A percentile compares a stretch with the other conserved stretches of the same genome.
Conservation (phyloP, 495 filamentous ascomycete genomes). For the Hypoxylon fragiforme region DNA sequence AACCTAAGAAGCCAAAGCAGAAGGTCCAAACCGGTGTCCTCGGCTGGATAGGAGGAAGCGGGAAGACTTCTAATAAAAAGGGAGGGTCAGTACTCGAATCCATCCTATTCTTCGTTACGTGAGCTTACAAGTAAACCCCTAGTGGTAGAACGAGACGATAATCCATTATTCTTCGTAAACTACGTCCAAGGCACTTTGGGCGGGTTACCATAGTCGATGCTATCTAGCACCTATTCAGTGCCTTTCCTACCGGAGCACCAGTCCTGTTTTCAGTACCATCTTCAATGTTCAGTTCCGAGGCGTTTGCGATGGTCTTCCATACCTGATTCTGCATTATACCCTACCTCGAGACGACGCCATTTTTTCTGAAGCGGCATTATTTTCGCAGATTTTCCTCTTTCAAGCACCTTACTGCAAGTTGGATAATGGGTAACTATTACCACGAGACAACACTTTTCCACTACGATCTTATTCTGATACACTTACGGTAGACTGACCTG, state of each 20-base stretch:
- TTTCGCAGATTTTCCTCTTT: slow-evolving; percentile 28
- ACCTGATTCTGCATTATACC: slow-evolving; percentile 42
- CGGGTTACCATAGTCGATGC: background rate
- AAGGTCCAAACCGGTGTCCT: slow-evolving; percentile 36
- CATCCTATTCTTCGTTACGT: slow-evolving; percentile 7
- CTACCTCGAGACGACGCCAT: slow-evolving; percentile 34
- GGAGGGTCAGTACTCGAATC: slow-evolving; percentile 29
- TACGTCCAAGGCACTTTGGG: background rate
- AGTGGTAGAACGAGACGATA: slow-evolving; percentile 14
- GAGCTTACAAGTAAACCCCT: slow-evolving; percentile 12
- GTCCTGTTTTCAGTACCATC: slow-evolving; percentile 15
- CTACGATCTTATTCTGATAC: background rate
- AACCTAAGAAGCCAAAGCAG: slow-evolving; percentile 35
- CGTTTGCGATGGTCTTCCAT: slow-evolving; percentile 26
- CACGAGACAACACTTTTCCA: slow-evolving; percentile 5
- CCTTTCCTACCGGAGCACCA: background rate
- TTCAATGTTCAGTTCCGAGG: slow-evolving; percentile 24
- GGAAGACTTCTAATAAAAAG: slow-evolving; percentile 34
- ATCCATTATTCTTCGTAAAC: background rate
- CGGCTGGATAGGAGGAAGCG: slow-evolving; percentile 41
- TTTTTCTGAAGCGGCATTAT: slow-evolving; percentile 33
- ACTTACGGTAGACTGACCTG: slow-evolving; percentile 24
- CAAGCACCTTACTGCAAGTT: slow-evolving; percentile 11
- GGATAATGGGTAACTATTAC: slow-evolving; percentile 9
- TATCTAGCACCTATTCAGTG: slow-evolving; percentile 1